Evolutionary conservation across 257 asterid species (phyloP).

Genomic region (Solanum habrochaites): DNA sequence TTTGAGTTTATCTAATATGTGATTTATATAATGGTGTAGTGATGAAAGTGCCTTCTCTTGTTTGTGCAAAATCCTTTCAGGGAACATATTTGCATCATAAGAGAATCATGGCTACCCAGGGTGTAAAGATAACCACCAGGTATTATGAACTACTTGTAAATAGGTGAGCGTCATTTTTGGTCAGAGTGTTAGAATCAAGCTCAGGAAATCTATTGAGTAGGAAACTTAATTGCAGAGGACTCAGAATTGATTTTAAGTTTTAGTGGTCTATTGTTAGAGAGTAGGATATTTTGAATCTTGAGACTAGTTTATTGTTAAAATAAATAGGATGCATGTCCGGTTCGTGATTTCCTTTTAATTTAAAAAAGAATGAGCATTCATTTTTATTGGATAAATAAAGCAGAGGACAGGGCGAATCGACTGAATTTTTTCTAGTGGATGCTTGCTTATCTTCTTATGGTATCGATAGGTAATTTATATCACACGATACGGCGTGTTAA

Average conservation of each 20-base stretch:
- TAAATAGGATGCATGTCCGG: background rate
- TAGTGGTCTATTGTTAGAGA: background rate
- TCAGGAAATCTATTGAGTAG: background rate
- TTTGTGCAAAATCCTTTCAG: conserved; percentile 18
- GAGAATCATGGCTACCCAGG: conserved; percentile 93
- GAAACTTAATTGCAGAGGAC: background rate
- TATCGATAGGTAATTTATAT: background rate
- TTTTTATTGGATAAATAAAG: background rate
- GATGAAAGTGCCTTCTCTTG: background rate
- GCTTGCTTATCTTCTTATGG: background rate
- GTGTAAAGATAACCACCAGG: conserved; percentile 90
- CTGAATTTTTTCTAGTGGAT: background rate
- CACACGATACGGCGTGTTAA: background rate
- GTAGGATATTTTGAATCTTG: background rate
- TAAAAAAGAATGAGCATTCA: background rate
- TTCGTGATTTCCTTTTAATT: background rate
- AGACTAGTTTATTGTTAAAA: background rate
- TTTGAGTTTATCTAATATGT: background rate
- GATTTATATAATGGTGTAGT: background rate
- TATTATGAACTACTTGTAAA: conserved; percentile 4
- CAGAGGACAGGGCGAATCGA: background rate
- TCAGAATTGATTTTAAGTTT: background rate
- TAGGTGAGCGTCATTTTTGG: background rate
- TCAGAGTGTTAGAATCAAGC: background rate
- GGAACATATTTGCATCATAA: conserved; percentile 83